Conservation (phyloP, 345 rosid species). For the Firmiana major region DNA sequence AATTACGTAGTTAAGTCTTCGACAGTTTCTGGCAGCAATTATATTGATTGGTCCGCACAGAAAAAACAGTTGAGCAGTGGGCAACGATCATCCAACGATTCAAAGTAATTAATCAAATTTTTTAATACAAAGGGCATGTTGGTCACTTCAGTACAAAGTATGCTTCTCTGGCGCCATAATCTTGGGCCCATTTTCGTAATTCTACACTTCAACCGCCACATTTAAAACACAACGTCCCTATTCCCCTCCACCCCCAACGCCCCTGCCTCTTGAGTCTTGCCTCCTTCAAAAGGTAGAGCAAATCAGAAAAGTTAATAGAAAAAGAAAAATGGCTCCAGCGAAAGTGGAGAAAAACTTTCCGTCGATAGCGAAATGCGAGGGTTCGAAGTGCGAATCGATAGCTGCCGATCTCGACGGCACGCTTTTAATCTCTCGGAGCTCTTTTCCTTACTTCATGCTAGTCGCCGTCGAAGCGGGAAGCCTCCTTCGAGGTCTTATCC, state of each 20-base stretch:
- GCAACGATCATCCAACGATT: background rate
- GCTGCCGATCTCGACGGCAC: slow-evolving; percentile 98
- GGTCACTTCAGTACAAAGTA: background rate
- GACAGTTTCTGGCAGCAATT: background rate
- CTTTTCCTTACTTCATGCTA: slow-evolving; percentile 90
- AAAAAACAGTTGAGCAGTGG: background rate
- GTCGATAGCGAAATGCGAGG: slow-evolving; percentile 45
- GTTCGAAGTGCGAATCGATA: slow-evolving; percentile 48
- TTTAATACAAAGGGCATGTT: background rate
- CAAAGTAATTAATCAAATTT: background rate
- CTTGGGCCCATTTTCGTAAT: slow-evolving; percentile 29
- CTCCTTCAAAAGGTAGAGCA: background rate
- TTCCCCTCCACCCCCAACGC: background rate
- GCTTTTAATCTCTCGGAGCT: slow-evolving; percentile 69
- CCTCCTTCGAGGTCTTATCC: slow-evolving; percentile 71
- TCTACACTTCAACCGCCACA: slow-evolving; percentile 25
- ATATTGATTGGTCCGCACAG: background rate
- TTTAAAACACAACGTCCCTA: slow-evolving; percentile 58
- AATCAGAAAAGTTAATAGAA: background rate
- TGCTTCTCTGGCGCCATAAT: too few relatives aligned
- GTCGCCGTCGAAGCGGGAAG: slow-evolving; percentile 91
- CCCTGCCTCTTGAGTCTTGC: background rate
- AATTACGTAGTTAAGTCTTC: background rate
- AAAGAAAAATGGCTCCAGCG: slow-evolving; percentile 31
- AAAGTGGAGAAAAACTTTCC: slow-evolving; percentile 38